Base-by-base conservation (phyloP, 208 protist genomes). In the Trypanosoma conorhini region DNA sequence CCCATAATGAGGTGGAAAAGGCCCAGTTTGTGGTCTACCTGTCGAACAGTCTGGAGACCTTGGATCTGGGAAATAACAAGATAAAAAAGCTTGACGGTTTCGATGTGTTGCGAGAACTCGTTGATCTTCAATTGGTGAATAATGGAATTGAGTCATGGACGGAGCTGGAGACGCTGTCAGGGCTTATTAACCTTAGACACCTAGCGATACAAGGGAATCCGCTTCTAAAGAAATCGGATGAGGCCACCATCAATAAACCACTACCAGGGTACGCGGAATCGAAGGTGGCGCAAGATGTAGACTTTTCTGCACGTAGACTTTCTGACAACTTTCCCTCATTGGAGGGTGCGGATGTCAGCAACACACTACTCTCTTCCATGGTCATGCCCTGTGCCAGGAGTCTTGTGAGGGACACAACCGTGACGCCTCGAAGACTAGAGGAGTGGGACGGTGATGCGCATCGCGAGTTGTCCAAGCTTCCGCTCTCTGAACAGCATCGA, bases 11-110 rank as follows among this genome's bases (percentile, higher is more conserved):
- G 0, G 48, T 96, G 10, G 60, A 40, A 3, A 70, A 81, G 38
- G 67, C 76, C 0, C 58, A 76, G 21, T 93, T 93, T 67, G 65
- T 86, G 10, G 30, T 74, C 22, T 84, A 85, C 54, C 52, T 95
- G 0, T 50, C 76, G 0, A 55, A 58, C 17, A 85, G 85, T 67
- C 67, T 92, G n/a, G 86, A 90, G 35, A 79, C 55, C 0, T 60
- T 95, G 51, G 60, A 76, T n/a, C 22, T 95, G n/a, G 65, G 76
- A 10, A 64, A 81, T 61, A 95, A 95, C 63, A 48, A 70, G 19
- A 69, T 93, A 28, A 64, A 50, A 12, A 50, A 63, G 24, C 71
- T 95, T 17, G 66, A 65, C 30, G 30, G 68, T 7, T 46, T 95
- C 58, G 65, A 78, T 62, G 61, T 60, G 1, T 79, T 79, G 59